Evolutionary conservation across 371 early-diverging fungal genomes (phyloP).

Genomic region (Mucor racemosus): DNA sequence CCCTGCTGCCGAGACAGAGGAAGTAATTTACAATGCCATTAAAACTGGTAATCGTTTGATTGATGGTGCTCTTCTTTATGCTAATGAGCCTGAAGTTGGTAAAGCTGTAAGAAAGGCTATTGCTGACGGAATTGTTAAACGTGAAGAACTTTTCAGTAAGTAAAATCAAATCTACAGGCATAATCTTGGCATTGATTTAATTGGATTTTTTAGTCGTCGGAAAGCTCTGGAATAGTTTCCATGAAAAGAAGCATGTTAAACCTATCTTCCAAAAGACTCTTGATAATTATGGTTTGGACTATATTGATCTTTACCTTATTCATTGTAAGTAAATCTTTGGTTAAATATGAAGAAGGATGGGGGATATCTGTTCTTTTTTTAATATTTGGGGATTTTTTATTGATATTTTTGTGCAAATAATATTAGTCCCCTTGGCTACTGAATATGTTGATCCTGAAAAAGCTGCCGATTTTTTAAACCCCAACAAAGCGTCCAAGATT

Average conservation of each 20-base stretch:
- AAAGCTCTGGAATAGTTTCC: slow-evolving; percentile 75
- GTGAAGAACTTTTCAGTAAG: slow-evolving; percentile 61
- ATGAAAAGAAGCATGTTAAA: slow-evolving; percentile 52
- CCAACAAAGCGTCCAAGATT: slow-evolving; percentile 13
- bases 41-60: slow-evolving; percentile 54
- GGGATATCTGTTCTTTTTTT: not conserved
- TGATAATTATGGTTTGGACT: slow-evolving; percentile 55
- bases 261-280: slow-evolving; percentile 53
- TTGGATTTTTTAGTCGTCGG: slow-evolving; percentile 54
- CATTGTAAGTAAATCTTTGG: slow-evolving; percentile 15
- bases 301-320: slow-evolving; percentile 70
- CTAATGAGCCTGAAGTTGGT: slow-evolving; percentile 76
- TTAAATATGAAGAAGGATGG: too few relatives aligned
- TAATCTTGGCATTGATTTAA: too few relatives aligned
- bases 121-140: slow-evolving; percentile 60
- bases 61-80: slow-evolving; percentile 56
- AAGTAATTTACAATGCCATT: slow-evolving; percentile 57
- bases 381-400: too few relatives aligned
- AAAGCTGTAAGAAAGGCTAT: slow-evolving; percentile 58
- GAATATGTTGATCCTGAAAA: slow-evolving; percentile 9
- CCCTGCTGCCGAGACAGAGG: slow-evolving; percentile 32
- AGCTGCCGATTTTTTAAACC: slow-evolving; percentile 25
- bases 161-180: not conserved
- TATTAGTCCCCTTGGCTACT: slow-evolving; percentile 24
- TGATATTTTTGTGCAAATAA: too few relatives aligned